phyloP scores from a whole-genome alignment of 495 filamentous ascomycete genomes.

The Penicillium bovifimosum region DNA sequence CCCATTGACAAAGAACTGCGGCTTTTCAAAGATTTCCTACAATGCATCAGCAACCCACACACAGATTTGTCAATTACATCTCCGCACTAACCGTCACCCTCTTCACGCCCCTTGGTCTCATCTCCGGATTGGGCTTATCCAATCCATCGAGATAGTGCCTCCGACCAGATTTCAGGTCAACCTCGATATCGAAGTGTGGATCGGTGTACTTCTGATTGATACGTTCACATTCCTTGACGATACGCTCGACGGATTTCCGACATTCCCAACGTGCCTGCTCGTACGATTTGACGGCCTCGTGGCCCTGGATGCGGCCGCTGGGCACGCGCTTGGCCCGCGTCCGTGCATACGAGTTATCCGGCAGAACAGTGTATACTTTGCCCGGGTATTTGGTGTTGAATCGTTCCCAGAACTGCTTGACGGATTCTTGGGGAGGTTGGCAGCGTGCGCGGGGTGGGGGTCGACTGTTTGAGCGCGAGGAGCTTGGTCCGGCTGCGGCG shows the following conservation, averaged over 20 bases:
- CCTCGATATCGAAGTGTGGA: constrained; percentile 81
- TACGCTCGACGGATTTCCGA: constrained; percentile 68
- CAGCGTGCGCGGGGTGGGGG: constrained; percentile 43
- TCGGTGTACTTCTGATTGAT: constrained; percentile 90
- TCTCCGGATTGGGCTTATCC: constrained; percentile 35
- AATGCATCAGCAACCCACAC: neutral
- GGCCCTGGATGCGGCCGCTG: constrained; percentile 47
- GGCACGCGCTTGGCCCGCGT: constrained; percentile 50
- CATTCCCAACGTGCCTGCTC: constrained; percentile 68
- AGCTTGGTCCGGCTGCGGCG: constrained; percentile 24
- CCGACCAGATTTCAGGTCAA: constrained; percentile 60
- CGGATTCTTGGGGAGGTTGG: constrained; percentile 60
- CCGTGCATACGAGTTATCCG: constrained; percentile 65
- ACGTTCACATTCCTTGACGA: constrained; percentile 73
- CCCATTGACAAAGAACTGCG: constrained; percentile 79
- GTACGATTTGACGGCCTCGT: constrained; percentile 59
- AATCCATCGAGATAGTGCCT: constrained; percentile 63
- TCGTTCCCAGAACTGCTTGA: constrained; percentile 74
- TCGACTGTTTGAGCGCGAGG: constrained; percentile 36
- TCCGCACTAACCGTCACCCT: constrained; percentile 47
- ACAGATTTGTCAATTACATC: neutral
- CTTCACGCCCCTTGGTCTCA: constrained; percentile 56
- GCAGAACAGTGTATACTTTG: constrained; percentile 65
- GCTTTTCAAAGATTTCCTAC: constrained; percentile 80
- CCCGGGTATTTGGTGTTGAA: constrained; percentile 61